Conservation (phyloP, 2,329 filamentous ascomycete genomes). For the Paecilomyces niveus region DNA sequence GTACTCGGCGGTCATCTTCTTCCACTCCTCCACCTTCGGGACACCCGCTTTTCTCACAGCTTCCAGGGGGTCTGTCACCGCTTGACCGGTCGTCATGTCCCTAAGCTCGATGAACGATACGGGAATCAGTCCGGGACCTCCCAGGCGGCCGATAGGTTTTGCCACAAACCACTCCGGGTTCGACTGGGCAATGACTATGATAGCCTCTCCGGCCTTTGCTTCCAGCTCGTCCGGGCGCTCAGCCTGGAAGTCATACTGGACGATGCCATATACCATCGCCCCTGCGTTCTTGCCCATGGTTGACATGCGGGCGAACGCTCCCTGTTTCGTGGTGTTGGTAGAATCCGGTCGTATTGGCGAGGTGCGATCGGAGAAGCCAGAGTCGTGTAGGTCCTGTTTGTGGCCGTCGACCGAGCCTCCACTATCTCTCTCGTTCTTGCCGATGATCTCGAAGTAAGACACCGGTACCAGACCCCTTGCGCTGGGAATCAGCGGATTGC, state of each 20-base stretch:
- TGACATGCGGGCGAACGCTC: conserved; percentile 35
- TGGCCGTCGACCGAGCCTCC: conserved; percentile 54
- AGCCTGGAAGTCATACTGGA: conserved; percentile 94
- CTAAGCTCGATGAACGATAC: conserved; percentile 95
- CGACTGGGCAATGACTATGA: conserved; percentile 97
- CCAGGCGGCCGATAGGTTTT: conserved; percentile 96
- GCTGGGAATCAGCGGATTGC: conserved; percentile 79
- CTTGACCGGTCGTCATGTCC: conserved; percentile 81
- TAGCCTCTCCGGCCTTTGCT: conserved; percentile 89
- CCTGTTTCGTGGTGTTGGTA: conserved; percentile 23
- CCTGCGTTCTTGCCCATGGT: conserved; percentile 51
- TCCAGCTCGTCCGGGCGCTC: conserved; percentile 94
- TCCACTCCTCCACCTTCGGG: conserved; percentile 96
- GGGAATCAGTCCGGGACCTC: conserved; percentile 88
- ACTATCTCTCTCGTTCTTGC: conserved; percentile 87
- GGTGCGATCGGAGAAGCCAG: conserved; percentile 68
- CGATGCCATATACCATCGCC: conserved; percentile 92
- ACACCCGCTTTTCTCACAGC: conserved; percentile 85
- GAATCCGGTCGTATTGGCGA: conserved; percentile 27
- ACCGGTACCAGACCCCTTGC: conserved; percentile 90
- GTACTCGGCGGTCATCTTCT: conserved; percentile 98
- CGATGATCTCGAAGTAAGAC: conserved; percentile 84
- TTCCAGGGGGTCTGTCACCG: conserved; percentile 73
- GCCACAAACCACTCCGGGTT: conserved; percentile 99
- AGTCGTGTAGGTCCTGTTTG: conserved; percentile 71